A percentile compares a stretch with the other conserved stretches of the same genome.
Conservation (phyloP, 345 rosid genomes). For the Gossypium arboreum region DNA sequence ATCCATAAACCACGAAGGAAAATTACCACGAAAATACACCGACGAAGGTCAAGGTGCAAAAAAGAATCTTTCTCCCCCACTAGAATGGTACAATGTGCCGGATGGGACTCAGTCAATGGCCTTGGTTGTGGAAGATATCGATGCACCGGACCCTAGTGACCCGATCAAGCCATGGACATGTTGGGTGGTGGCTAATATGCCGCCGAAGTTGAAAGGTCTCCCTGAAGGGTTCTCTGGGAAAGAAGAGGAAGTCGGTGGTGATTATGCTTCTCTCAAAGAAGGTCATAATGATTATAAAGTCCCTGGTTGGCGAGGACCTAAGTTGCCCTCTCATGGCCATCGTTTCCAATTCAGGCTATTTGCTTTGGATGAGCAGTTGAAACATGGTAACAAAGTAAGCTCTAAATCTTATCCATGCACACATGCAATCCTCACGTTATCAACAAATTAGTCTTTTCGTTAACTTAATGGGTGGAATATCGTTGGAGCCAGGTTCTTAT, state of each 20-base stretch:
- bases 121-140: slow-evolving; percentile 76
- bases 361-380: slow-evolving; percentile 53
- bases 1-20: slow-evolving; percentile 47
- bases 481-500: too few species aligned
- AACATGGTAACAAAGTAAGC: slow-evolving; percentile 57
- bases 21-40: slow-evolving; percentile 62
- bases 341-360: slow-evolving; percentile 67
- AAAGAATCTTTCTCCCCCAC: slow-evolving; percentile 52
- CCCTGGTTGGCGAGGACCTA: slow-evolving; percentile 75
- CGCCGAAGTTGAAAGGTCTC: slow-evolving; percentile 51
- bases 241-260: slow-evolving; percentile 40
- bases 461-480: too few species aligned
- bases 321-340: slow-evolving; percentile 55
- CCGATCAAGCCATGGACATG: slow-evolving; percentile 68
- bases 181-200: slow-evolving; percentile 76
- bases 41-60: slow-evolving; percentile 68
- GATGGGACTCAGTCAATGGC: slow-evolving; percentile 61
- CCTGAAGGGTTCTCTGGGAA: slow-evolving; percentile 76
- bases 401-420: too few species aligned
- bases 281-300: slow-evolving; percentile 68
- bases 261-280: slow-evolving; percentile 44
- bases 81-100: slow-evolving; percentile 77
- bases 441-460: too few species aligned
- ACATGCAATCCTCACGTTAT: too few species aligned
- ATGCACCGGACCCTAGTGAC: slow-evolving; percentile 60